A percentile compares a stretch with the other conserved stretches of the same genome.
Evolutionary conservation across 441 rosid genomes (phyloP).

Genomic region (Mallotus repandus): DNA sequence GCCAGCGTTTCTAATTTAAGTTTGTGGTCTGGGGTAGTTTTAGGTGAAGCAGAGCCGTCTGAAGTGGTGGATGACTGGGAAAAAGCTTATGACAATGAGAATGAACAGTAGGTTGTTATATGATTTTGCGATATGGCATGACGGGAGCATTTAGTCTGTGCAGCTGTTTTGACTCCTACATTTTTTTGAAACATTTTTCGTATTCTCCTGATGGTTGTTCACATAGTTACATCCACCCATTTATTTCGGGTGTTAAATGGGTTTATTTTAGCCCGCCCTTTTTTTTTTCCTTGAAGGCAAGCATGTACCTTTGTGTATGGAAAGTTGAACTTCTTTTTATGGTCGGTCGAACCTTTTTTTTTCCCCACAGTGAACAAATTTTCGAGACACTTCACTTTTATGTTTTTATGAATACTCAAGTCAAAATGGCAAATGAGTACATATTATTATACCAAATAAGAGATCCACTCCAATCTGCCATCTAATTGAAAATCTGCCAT

Average conservation of each 20-base stretch:
- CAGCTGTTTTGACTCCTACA: not conserved
- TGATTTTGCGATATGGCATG: not conserved
- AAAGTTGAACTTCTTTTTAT: not conserved
- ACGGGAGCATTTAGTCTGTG: not conserved
- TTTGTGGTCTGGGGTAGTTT: conserved; percentile 32
- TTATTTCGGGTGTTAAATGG: not conserved
- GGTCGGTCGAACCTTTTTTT: not conserved
- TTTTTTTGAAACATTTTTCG: not conserved
- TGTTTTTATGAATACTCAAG: too few species aligned
- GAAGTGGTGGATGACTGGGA: conserved; percentile 97
- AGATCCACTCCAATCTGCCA: too few species aligned
- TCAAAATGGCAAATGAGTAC: too few species aligned
- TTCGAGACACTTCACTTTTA: not conserved
- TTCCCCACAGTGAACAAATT: not conserved
- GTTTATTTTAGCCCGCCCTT: not conserved
- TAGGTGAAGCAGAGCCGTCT: conserved; percentile 34
- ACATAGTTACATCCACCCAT: not conserved
- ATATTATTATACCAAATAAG: too few species aligned
- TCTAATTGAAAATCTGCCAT: too few species aligned
- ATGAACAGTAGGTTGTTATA: not conserved
- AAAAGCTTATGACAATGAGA: conserved; percentile 50
- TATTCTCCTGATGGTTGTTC: not conserved
- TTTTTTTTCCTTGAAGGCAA: not conserved
- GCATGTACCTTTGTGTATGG: not conserved
- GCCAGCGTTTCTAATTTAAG: conserved; percentile 27